Percentiles rank a stretch among this genome's conserved stretches.
These are phyloP conservation scores for Pyrus hybrid DNA, from an alignment of 331 rosid genomes.

Conservation along the genomic window DNA sequence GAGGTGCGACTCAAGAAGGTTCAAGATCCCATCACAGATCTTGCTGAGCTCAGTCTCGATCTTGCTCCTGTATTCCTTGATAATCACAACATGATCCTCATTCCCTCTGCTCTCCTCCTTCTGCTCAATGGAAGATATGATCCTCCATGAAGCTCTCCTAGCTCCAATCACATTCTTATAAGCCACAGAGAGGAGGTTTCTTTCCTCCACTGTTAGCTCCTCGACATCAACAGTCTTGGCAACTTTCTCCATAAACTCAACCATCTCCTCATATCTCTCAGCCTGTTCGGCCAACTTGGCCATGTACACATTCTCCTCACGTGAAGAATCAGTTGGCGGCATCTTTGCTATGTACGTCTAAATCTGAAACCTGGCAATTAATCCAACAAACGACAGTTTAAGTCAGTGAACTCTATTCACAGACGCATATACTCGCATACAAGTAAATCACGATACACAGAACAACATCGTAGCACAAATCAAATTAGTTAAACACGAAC, in stretches of 20 bases:
- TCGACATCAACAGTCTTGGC: constrained; percentile 74
- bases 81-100: constrained; percentile 64
- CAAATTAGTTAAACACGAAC: background rate
- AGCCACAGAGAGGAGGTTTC: constrained; percentile 89
- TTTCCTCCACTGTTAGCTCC: constrained; percentile 82
- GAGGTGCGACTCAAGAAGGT: constrained; percentile 76
- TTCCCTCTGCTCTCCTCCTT: constrained; percentile 92
- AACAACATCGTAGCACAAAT: background rate
- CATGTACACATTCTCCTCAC: constrained; percentile 83
- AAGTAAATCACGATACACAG: background rate
- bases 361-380: constrained; percentile 6
- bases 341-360: constrained; percentile 17
- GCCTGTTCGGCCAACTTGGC: constrained; percentile 92
- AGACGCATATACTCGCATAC: background rate
- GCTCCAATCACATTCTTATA: constrained; percentile 94
- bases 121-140: constrained; percentile 93
- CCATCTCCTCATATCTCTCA: constrained; percentile 88
- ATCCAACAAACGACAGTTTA: background rate
- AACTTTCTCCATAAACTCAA: constrained; percentile 94
- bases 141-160: constrained; percentile 97
- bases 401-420: background rate
- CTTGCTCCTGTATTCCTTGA: constrained; percentile 80
- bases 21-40: constrained; percentile 90
- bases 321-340: constrained; percentile 43
- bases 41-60: constrained; percentile 83